These are phyloP conservation scores for Botryotinia globosa DNA, from an alignment of 2,329 filamentous ascomycete species.

Conservation along the genomic window DNA sequence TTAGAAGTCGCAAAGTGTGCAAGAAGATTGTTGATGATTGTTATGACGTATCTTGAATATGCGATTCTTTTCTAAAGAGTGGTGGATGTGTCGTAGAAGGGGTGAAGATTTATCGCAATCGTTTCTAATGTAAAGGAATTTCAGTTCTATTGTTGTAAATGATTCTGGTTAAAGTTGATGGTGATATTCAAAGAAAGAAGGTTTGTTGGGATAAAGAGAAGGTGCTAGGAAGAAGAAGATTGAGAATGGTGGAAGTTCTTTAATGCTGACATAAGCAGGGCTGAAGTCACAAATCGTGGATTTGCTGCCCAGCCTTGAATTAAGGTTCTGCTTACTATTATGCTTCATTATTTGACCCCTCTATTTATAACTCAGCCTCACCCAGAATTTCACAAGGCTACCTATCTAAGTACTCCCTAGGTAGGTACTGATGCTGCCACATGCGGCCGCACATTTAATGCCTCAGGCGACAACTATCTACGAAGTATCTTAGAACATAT, in stretches of 20 bases:
- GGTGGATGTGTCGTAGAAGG: background rate
- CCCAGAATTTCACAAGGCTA: background rate
- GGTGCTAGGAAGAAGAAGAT: background rate
- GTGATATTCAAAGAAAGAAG: slow-evolving; percentile 11
- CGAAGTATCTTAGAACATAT: background rate
- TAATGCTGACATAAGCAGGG: slow-evolving; percentile 1
- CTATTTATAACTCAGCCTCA: background rate
- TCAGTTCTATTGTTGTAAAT: background rate
- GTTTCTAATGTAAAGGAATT: background rate
- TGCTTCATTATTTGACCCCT: background rate
- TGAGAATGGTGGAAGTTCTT: slow-evolving; percentile 4
- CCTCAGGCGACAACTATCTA: background rate
- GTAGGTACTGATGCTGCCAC: background rate
- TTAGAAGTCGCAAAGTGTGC: slow-evolving; percentile 7
- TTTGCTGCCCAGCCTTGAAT: background rate
- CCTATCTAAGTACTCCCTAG: too few relatives aligned
- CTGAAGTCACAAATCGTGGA: background rate
- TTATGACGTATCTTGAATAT: slow-evolving; percentile 10
- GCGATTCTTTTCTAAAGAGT: slow-evolving; percentile 1
- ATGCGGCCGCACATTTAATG: background rate
- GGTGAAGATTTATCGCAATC: background rate
- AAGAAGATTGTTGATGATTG: background rate
- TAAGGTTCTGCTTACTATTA: background rate
- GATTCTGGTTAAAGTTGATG: background rate
- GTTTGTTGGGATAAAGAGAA: slow-evolving; percentile 3